These are phyloP conservation scores for Rhododendron mucronatum DNA, from an alignment of 148 eudicot genomes.

Conservation along the genomic window DNA sequence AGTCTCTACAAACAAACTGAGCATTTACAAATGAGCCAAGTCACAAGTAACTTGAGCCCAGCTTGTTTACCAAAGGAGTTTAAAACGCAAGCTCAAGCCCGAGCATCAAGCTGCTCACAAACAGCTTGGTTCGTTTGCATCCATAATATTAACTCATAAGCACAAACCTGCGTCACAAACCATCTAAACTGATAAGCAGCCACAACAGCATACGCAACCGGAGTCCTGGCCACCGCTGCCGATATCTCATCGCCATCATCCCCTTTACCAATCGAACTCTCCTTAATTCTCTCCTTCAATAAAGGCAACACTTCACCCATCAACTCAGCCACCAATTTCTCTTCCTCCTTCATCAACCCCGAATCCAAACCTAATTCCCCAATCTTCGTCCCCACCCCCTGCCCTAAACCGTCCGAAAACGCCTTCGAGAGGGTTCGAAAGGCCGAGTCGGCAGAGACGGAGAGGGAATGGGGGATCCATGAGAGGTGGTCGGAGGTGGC, in stretches of 20 bases:
- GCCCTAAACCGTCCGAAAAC: slow-evolving; percentile 18
- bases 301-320: slow-evolving; percentile 58
- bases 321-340: slow-evolving; percentile 60
- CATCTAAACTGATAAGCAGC: slow-evolving; percentile 86
- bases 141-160: background rate
- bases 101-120: background rate
- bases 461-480: slow-evolving; percentile 62
- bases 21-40: background rate
- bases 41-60: background rate
- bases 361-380: slow-evolving; percentile 31
- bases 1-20: too few species aligned
- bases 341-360: slow-evolving; percentile 29
- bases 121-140: background rate
- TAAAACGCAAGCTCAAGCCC: background rate
- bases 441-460: slow-evolving; percentile 42
- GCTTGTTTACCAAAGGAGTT: background rate
- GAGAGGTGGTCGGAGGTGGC: slow-evolving; percentile 39
- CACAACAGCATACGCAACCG: slow-evolving; percentile 68
- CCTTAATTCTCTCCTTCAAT: slow-evolving; percentile 62
- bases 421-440: slow-evolving; percentile 36
- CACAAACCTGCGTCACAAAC: slow-evolving; percentile 70
- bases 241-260: slow-evolving; percentile 60
- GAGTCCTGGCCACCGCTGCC: slow-evolving; percentile 68
- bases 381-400: slow-evolving; percentile 15
- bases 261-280: slow-evolving; percentile 54